A percentile compares a stretch with the other conserved stretches of the same genome.
Evolutionary conservation across 192 early-diverging fungal species (phyloP).

Genomic region (Backusella psychrophila): DNA sequence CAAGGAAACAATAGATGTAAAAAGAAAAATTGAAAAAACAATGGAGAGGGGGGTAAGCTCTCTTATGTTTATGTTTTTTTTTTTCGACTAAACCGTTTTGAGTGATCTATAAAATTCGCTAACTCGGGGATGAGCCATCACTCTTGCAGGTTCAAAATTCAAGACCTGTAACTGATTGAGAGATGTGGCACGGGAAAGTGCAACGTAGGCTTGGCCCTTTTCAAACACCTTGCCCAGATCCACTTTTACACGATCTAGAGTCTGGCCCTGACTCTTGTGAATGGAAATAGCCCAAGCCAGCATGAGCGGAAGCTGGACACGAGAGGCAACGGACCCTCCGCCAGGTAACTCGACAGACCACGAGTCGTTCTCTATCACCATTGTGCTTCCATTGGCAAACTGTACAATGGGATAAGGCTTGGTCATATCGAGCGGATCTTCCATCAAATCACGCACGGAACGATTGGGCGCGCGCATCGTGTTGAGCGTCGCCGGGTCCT

Average conservation of each 20-base stretch:
- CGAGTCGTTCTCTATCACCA: slow-evolving; percentile 51
- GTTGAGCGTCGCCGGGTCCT: background rate
- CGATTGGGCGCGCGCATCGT: slow-evolving; percentile 7
- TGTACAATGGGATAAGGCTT: slow-evolving; percentile 37
- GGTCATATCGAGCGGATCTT: slow-evolving; percentile 18
- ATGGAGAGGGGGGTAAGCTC: background rate
- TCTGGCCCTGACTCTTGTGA: slow-evolving; percentile 89
- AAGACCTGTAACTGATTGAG: slow-evolving; percentile 71
- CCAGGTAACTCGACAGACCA: slow-evolving; percentile 54
- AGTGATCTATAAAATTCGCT: slow-evolving; percentile 56
- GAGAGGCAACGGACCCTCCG: slow-evolving; percentile 19
- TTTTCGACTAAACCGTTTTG: background rate
- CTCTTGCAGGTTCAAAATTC: slow-evolving; percentile 59
- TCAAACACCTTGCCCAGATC: slow-evolving; percentile 80
- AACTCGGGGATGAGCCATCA: slow-evolving; percentile 75
- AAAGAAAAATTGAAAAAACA: background rate
- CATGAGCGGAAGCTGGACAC: slow-evolving; percentile 68
- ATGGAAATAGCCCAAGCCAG: slow-evolving; percentile 87
- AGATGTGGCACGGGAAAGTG: slow-evolving; percentile 71
- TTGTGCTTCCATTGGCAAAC: slow-evolving; percentile 38
- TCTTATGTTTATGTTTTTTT: background rate
- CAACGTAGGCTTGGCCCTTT: slow-evolving; percentile 85
- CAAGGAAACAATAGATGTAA: background rate
- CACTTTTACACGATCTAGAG: slow-evolving; percentile 71
- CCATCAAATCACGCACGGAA: background rate